A percentile compares a stretch with the other conserved stretches of the same genome.
These are phyloP conservation scores for Lecanosticta acicola DNA, from an alignment of 2,329 filamentous ascomycete genomes.

Conservation along the genomic window DNA sequence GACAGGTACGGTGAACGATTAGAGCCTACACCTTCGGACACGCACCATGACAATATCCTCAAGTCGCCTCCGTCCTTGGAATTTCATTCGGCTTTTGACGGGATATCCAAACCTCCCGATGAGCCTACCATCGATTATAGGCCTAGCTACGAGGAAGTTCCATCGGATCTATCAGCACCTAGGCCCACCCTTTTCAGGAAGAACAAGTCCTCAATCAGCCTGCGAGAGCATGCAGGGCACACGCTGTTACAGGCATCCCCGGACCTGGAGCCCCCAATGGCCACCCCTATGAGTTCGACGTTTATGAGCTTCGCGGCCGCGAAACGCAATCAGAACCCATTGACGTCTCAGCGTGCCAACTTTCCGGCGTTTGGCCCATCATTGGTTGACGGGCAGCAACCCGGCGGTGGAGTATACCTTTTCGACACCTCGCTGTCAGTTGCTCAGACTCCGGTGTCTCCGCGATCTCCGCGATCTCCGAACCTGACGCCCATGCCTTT, in stretches of 20 bases:
- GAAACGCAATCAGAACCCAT: constrained; percentile 23
- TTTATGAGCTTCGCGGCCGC: constrained; percentile 51
- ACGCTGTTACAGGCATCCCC: constrained; percentile 63
- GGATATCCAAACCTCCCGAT: constrained; percentile 12
- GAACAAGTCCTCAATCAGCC: constrained; percentile 53
- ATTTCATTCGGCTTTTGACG: constrained; percentile 16
- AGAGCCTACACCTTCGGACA: constrained; percentile 22
- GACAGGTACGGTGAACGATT: constrained; percentile 19
- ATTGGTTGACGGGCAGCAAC: constrained; percentile 45
- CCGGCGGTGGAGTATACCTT: constrained; percentile 68
- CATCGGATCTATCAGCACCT: constrained; percentile 20
- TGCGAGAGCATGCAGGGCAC: constrained; percentile 54
- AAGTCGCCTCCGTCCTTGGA: constrained; percentile 30
- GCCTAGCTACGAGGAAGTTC: constrained; percentile 22
- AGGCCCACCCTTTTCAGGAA: constrained; percentile 37
- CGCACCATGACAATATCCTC: constrained; percentile 25
- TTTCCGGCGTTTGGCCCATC: constrained; percentile 50
- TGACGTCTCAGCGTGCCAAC: constrained; percentile 28
- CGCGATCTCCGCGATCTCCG: constrained; percentile 29
- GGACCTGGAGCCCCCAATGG: constrained; percentile 58
- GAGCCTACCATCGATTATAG: constrained; percentile 16
- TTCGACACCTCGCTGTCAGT: constrained; percentile 57
- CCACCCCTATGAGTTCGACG: constrained; percentile 65
- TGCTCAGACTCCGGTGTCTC: constrained; percentile 24
- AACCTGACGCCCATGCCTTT: constrained; percentile 57